These are phyloP conservation scores for Boehmeria nivea DNA, from an alignment of 306 rosid genomes.

Conservation along the genomic window DNA sequence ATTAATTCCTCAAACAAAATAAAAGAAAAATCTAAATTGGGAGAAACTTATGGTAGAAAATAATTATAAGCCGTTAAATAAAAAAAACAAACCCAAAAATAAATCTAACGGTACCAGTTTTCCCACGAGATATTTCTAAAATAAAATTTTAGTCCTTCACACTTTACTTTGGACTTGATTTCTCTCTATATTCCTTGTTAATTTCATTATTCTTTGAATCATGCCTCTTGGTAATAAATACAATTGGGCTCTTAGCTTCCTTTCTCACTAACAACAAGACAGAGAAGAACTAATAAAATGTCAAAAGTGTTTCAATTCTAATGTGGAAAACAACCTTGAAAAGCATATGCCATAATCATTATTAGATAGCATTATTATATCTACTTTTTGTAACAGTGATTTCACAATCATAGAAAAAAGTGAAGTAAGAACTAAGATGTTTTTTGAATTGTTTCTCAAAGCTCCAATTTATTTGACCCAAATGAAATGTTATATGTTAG, in stretches of 20 bases:
- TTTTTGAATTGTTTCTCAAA: not conserved
- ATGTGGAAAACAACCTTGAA: not conserved
- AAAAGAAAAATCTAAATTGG: no score
- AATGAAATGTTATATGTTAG: not conserved
- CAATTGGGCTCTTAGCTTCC: not conserved
- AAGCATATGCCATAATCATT: constrained; percentile 5
- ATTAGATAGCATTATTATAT: not conserved
- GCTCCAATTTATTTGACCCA: not conserved
- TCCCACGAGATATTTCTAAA: no score
- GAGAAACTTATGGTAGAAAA: no score
- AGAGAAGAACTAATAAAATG: not conserved
- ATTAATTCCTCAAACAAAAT: no score
- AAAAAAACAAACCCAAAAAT: no score
- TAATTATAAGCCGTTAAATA: no score
- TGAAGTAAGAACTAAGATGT: not conserved
- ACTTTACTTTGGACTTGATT: no score
- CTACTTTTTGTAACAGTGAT: not conserved
- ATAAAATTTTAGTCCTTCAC: no score
- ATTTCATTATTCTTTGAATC: no score
- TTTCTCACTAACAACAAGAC: not conserved
- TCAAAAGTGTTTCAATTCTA: not conserved
- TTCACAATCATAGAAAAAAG: not conserved
- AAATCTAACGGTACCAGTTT: no score
- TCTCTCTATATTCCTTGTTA: no score
- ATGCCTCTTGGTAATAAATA: no score